Conservation (phyloP, 306 rosid species). For the Gleditsia sinensis region DNA sequence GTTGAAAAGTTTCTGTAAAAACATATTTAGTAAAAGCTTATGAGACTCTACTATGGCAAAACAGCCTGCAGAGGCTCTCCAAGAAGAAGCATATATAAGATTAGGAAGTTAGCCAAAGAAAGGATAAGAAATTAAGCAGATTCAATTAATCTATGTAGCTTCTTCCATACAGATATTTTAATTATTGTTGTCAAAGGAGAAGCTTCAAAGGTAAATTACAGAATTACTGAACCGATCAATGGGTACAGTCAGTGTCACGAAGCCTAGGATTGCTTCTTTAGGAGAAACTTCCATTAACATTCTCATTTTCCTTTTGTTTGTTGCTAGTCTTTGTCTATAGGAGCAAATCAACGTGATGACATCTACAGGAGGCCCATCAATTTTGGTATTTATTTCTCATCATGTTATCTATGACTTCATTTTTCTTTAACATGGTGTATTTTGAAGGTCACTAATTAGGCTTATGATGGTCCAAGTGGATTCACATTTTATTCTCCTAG, state of each 20-base stretch:
- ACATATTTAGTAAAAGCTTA: constrained; percentile 26
- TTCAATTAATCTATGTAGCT: constrained; percentile 15
- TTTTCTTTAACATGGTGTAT: constrained; percentile 1
- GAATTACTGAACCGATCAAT: constrained; percentile 33
- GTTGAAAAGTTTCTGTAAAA: constrained; percentile 19
- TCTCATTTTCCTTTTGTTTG: constrained; percentile 29
- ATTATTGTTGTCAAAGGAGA: constrained; percentile 36
- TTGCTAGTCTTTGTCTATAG: constrained; percentile 21
- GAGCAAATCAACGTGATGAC: background rate
- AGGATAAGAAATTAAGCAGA: constrained; percentile 19
- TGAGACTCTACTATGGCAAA: constrained; percentile 22
- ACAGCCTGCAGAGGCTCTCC: constrained; percentile 6
- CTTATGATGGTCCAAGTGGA: background rate
- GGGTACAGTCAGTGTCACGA: constrained; percentile 46
- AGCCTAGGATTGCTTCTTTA: constrained; percentile 56
- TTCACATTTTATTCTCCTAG: background rate
- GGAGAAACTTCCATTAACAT: constrained; percentile 47
- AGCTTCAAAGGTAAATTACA: constrained; percentile 57
- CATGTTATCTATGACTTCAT: background rate
- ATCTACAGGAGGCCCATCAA: background rate
- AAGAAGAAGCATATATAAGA: constrained; percentile 36
- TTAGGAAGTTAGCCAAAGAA: constrained; percentile 25
- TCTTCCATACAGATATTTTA: constrained; percentile 32
- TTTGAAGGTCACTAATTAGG: background rate
- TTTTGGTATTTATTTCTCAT: constrained; percentile 8